Evolutionary conservation across 441 rosid species (phyloP).

Genomic region (Breynia disticha): DNA sequence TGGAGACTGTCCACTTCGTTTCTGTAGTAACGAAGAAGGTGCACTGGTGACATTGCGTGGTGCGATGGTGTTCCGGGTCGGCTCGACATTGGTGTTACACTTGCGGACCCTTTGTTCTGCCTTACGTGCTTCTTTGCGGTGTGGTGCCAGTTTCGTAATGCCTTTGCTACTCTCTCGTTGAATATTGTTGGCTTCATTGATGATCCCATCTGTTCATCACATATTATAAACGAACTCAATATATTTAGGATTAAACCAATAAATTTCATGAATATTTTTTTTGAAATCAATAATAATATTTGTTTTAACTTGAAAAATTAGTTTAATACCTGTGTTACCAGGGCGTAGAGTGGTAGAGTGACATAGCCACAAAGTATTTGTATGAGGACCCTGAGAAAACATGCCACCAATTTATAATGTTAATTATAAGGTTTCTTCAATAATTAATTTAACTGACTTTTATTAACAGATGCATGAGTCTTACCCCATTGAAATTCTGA

Average conservation of each 20-base stretch:
- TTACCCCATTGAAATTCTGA: slow-evolving; percentile 76
- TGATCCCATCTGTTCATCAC: slow-evolving; percentile 64
- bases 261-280: not conserved
- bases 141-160: slow-evolving; percentile 69
- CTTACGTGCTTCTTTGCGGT: slow-evolving; percentile 53
- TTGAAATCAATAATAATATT: not conserved
- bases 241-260: too few relatives aligned
- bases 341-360: slow-evolving; percentile 78
- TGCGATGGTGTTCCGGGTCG: slow-evolving; percentile 51
- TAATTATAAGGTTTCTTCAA: not conserved
- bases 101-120: slow-evolving; percentile 32
- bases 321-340: slow-evolving; percentile 58
- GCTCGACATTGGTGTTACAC: slow-evolving; percentile 52
- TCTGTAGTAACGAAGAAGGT: slow-evolving; percentile 40
- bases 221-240: not conserved
- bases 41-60: slow-evolving; percentile 46
- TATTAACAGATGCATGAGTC: slow-evolving; percentile 2
- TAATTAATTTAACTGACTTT: not conserved
- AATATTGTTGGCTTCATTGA: slow-evolving; percentile 79
- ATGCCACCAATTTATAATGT: slow-evolving; percentile 1
- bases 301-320: too few relatives aligned
- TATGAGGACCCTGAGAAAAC: slow-evolving; percentile 43
- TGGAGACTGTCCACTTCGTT: slow-evolving; percentile 33
- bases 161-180: slow-evolving; percentile 62
- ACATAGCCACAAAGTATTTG: slow-evolving; percentile 81